Evolutionary conservation across 1,284 basidiomycete species (phyloP).

Genomic region (Ustilago shanxiensis): DNA sequence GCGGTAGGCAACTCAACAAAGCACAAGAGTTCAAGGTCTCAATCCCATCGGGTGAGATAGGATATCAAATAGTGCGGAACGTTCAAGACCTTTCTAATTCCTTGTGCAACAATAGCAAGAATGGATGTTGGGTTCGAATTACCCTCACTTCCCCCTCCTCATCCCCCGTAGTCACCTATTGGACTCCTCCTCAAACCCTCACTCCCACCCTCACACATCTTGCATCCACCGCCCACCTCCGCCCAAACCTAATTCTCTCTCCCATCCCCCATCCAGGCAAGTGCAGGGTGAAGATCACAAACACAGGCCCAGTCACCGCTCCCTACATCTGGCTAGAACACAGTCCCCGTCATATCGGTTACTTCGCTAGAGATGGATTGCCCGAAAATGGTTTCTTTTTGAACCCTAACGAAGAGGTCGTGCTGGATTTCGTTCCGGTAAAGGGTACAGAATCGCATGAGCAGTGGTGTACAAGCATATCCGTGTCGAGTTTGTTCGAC

Average conservation of each 20-base stretch:
- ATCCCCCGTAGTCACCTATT: neutral
- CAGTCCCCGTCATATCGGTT: constrained; percentile 74
- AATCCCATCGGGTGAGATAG: neutral
- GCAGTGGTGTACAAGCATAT: neutral
- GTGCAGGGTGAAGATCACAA: constrained; percentile 11
- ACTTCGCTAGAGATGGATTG: constrained; percentile 69
- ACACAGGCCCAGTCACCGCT: constrained; percentile 23
- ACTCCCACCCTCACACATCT: constrained; percentile 1
- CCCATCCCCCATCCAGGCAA: neutral
- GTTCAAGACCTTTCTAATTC: neutral
- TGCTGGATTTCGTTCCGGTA: constrained; percentile 9
- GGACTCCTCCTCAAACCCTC: constrained; percentile 10
- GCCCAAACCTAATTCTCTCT: constrained; percentile 7
- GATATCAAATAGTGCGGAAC: constrained; percentile 2
- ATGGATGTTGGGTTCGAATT: constrained; percentile 20
- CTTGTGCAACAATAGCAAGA: neutral
- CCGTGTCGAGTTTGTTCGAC: constrained; percentile 23
- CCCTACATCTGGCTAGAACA: constrained; percentile 75
- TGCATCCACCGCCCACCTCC: neutral
- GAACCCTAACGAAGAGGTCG: constrained; percentile 13
- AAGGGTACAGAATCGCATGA: neutral
- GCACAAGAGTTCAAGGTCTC: neutral
- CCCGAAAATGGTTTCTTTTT: constrained; percentile 37
- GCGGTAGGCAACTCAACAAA: neutral
- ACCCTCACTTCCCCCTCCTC: neutral